Evolutionary conservation across 108 stramenopile species (phyloP).

Genomic region (Mayamaea pseudoterrestris): DNA sequence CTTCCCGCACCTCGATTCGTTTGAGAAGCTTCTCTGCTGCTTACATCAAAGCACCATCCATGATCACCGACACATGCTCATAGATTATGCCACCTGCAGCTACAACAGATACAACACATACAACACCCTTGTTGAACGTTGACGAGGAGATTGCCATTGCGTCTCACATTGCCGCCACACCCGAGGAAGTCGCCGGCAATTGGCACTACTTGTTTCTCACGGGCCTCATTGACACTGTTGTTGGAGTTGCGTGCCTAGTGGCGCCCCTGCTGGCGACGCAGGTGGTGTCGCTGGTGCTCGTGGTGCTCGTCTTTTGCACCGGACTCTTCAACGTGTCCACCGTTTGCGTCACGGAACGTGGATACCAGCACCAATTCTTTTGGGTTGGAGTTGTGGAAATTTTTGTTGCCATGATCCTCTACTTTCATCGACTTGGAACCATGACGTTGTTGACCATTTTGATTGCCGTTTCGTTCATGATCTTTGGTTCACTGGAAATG

Average conservation of each 20-base stretch:
- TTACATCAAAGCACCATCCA: no score
- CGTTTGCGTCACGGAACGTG: no score
- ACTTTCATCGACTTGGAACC: neutral
- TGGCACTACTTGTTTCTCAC: neutral
- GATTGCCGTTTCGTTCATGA: neutral
- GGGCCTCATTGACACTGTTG: neutral
- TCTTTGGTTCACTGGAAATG: neutral
- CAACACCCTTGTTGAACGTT: no score
- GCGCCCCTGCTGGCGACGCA: neutral
- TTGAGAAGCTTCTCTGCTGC: no score
- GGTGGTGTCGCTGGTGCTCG: neutral
- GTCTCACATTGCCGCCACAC: no score
- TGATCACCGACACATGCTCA: no score
- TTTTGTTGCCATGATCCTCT: neutral
- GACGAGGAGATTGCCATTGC: no score
- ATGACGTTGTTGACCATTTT: neutral
- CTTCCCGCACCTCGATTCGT: no score
- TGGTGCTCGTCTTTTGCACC: neutral
- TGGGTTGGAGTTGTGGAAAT: neutral
- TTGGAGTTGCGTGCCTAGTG: neutral
- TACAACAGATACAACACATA: no score
- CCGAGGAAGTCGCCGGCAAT: neutral
- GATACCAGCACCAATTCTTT: neutral
- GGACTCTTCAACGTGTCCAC: neutral
- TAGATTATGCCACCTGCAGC: no score